These are phyloP conservation scores for Plasmodium chabaudi DNA, from an alignment of 169 alveolate genomes.

Conservation along the genomic window DNA sequence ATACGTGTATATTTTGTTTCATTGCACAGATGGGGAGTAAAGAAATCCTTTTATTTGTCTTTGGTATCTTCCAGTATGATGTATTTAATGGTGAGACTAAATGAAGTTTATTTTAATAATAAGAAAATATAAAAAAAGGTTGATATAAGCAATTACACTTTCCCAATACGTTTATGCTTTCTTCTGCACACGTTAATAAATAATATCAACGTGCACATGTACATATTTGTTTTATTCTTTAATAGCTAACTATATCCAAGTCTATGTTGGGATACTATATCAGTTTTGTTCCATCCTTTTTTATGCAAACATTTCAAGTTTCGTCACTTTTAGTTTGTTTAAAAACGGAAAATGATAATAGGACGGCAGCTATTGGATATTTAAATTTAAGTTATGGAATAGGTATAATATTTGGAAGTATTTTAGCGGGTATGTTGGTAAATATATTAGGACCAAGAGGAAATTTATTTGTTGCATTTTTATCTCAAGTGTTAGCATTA, in stretches of 20 bases:
- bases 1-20: background rate
- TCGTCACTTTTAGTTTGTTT: conserved; percentile 51
- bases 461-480: conserved; percentile 43
- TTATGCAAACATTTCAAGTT: conserved; percentile 73
- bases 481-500: conserved; percentile 41
- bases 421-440: conserved; percentile 44
- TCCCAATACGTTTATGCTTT: no score
- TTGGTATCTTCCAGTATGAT: conserved; percentile 46
- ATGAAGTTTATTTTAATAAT: background rate
- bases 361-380: conserved; percentile 62
- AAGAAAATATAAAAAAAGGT: background rate
- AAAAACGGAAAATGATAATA: conserved; percentile 44
- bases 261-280: conserved; percentile 55
- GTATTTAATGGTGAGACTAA: conserved; percentile 36
- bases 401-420: conserved; percentile 55
- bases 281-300: conserved; percentile 47
- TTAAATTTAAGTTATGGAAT: conserved; percentile 51
- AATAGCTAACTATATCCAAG: conserved; percentile 18
- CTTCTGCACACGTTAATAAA: no score
- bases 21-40: conserved; percentile 62
- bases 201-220: no score
- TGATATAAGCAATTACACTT: background rate
- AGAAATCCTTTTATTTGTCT: conserved; percentile 58
- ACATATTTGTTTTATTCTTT: no score
- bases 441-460: conserved; percentile 53